Conservation (phyloP, 192 early-diverging fungal genomes). For the Coemansia pectinata region DNA sequence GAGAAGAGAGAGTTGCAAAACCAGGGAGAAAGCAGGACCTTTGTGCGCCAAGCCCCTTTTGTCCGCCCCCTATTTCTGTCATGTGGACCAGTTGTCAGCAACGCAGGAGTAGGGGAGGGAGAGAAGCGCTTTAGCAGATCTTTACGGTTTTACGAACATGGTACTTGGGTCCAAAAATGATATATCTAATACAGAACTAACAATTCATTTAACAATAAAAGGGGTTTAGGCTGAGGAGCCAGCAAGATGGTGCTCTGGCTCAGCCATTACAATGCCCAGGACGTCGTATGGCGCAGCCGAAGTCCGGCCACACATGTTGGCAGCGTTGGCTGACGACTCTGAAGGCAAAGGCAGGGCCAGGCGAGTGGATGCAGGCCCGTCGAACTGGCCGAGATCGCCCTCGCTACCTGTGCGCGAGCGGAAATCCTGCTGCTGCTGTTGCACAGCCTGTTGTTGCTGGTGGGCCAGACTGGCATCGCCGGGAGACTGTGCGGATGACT, state of each 20-base stretch:
- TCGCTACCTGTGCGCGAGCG: conserved; percentile 46
- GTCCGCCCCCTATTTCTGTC: not conserved
- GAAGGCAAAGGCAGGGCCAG: conserved; percentile 51
- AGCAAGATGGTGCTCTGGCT: conserved; percentile 44
- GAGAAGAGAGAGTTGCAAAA: not conserved
- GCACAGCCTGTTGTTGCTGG: conserved; percentile 8
- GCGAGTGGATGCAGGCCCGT: conserved; percentile 48
- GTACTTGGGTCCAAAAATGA: not conserved
- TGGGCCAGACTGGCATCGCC: not conserved
- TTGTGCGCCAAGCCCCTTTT: not conserved
- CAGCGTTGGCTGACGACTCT: conserved; percentile 18
- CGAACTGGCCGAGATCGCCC: conserved; percentile 53
- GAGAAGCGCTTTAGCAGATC: not conserved
- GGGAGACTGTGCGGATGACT: conserved; percentile 6
- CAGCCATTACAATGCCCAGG: conserved; percentile 51
- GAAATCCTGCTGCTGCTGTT: conserved; percentile 37
- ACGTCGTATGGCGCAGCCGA: conserved; percentile 47
- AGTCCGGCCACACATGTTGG: conserved; percentile 47
- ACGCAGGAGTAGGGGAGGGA: not conserved
- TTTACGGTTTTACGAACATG: not conserved
- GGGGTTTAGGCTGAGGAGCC: conserved; percentile 30
- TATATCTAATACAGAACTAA: not conserved
- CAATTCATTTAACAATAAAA: not conserved
- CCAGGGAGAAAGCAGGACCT: too few relatives aligned
- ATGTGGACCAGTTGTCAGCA: not conserved